A percentile compares a stretch with the other conserved stretches of the same genome.
phyloP scores from a whole-genome alignment of 2,329 filamentous ascomycete species.

The Beauveria varroae region DNA sequence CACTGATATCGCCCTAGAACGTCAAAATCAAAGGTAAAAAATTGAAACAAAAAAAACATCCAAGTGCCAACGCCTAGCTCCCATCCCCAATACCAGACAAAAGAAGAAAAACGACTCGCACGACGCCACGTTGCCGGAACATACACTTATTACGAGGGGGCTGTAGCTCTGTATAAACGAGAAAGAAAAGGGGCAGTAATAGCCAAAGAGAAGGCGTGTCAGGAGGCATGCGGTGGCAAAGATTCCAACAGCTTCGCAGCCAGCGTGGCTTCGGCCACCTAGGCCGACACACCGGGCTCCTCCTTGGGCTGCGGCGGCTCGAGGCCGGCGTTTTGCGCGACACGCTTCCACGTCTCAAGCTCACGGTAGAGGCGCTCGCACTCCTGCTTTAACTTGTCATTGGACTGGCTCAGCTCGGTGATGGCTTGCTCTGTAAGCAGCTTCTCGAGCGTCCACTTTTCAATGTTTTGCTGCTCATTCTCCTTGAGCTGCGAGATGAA shows the following conservation, averaged over 20 bases:
- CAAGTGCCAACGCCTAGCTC: background rate
- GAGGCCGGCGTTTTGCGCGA: constrained; percentile 53
- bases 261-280: background rate
- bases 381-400: constrained; percentile 78
- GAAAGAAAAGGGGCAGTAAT: background rate
- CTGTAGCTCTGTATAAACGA: background rate
- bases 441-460: constrained; percentile 91
- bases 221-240: background rate
- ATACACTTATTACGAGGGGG: background rate
- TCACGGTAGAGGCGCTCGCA: constrained; percentile 72
- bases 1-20: background rate
- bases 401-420: constrained; percentile 76
- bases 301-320: constrained; percentile 34
- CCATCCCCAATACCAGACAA: background rate
- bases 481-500: constrained; percentile 95
- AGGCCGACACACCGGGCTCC: constrained; percentile 20
- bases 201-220: background rate
- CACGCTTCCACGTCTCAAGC: constrained; percentile 70
- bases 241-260: background rate
- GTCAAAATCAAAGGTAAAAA: too few relatives aligned
- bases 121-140: background rate
- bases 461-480: constrained; percentile 87
- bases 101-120: background rate
- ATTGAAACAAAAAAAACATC: background rate
- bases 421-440: constrained; percentile 83